Base-by-base conservation (phyloP, 129 eudicot genomes). In the Dittrichia graveolens region DNA sequence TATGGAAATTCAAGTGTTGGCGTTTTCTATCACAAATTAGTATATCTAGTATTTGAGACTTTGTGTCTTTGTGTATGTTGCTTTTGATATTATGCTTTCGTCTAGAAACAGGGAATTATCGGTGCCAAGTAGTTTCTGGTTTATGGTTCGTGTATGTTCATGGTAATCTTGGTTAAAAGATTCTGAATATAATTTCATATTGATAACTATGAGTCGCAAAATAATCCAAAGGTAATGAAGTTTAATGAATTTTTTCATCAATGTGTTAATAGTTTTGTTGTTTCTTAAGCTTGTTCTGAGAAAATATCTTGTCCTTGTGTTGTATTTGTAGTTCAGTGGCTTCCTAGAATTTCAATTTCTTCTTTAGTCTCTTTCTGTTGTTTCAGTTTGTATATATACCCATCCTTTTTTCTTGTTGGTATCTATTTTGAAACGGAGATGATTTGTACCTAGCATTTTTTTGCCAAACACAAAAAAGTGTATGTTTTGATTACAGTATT, bases 1-100 rank as follows among this genome's bases (percentile, higher is more conserved):
- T 47, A 45, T 79, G 75, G 49, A 70, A 8, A 71, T 71, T 80
- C 78, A 65, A 83, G 79, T 75, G 79, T 83, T 69, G 75, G 56
- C 64, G 42, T 55, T 42, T 54, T 71, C 56, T 64, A 46, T 64
- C 38, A 55, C 40, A n/a, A 3, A 39, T 39, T 19, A 61, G 47
- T 62, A 5, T 41, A 58, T 31, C 0, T 24, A 42, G 34, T 24
- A 44, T 57, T 15, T 43, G 16, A 16, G 5, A 35, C 44, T n/a
- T n/a, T n/a, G n/a, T 39, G 7, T 39, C 8, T 56, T 13, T 43
- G 47, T 52, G 38, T 71, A 65, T 57, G 76, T 55, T 57, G 40
- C 39, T 10, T 38, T 24, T 55, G 14, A 2, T 40, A 10, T 57
- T 24, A 57, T 71, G 31, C 7, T 13, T 57, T 40, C 3, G 76